Evolutionary conservation across 2,329 filamentous ascomycete genomes (phyloP), one percentile per base, ranked within the genome.

Genomic region (Acrodontium crateriforme): DNA sequence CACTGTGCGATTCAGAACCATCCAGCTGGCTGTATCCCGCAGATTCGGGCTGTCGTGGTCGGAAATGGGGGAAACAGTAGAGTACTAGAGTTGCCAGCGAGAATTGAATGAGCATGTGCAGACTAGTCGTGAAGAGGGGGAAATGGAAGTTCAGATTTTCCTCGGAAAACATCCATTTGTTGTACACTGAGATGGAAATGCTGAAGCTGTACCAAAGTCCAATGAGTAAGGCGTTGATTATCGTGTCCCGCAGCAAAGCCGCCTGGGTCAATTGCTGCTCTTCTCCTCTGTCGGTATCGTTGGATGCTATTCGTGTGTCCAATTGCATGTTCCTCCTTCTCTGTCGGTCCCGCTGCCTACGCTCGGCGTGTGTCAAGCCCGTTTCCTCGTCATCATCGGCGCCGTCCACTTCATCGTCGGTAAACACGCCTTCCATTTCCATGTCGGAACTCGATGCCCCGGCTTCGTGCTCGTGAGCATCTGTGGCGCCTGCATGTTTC

Each of bases 101-200:
- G 56, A 95, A 95, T 52, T 98, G 89, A 27, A 98, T 84, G 13
- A 85, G 61, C 85, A 95, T 95, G 60, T 98, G 89, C 53, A 89
- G 65, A 39, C 82, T 81, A 3, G 89, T 98, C 8, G 85, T 93
- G 56, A 95, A 95, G 27, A 98, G 69, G 20, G 89, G 89, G 47
- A 89, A 95, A 28, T 81, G 76, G 53, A 98, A 98, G 56, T 94
- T 78, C 42, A 91, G 71, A 41, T 78, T 73, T 41, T 78, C 69
- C 36, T 77, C 69, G 47, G 81, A 80, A 59, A 98, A 95, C 87
- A 98, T 95, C 89, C 89, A 95, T 62, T 94, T 95, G 68, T 98
- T 98, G 65, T 95, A 98, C 78, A 94, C 68, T 36, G 84, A 92
- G 52, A 93, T 93, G 27, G 81, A 83, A 40, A 95, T 69, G 11